Conservation (phyloP, 139 green algal genomes). For the Zygnema circumcarinatum region DNA sequence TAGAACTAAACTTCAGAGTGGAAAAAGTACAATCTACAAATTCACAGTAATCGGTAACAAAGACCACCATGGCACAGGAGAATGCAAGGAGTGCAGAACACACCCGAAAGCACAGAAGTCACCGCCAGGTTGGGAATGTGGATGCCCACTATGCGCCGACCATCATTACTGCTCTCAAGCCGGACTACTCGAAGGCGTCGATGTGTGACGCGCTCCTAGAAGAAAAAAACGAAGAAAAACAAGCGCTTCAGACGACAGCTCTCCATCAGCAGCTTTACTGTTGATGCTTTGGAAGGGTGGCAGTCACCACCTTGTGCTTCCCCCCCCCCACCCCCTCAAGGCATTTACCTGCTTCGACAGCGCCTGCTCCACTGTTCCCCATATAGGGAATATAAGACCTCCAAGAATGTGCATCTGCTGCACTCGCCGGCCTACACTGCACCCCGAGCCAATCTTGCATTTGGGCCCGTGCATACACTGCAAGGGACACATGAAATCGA, state of each 20-base stretch:
- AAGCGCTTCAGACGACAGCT: slow-evolving; percentile 16
- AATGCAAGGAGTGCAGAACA: neutral
- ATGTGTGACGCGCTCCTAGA: slow-evolving; percentile 52
- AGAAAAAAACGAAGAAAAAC: slow-evolving; percentile 28
- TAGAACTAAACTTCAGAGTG: no score
- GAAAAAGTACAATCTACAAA: no score
- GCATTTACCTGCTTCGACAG: slow-evolving; percentile 57
- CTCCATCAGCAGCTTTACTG: no score
- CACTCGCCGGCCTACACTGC: slow-evolving; percentile 41
- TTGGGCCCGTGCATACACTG: slow-evolving; percentile 57
- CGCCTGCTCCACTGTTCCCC: slow-evolving; percentile 64
- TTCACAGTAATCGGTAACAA: no score
- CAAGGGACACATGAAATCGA: slow-evolving; percentile 33
- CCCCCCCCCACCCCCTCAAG: no score
- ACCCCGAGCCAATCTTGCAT: neutral
- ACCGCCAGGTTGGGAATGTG: slow-evolving; percentile 47
- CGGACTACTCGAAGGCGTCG: slow-evolving; percentile 68
- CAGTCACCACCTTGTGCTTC: no score
- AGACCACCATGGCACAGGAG: neutral
- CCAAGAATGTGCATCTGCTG: slow-evolving; percentile 64
- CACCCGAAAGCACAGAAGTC: slow-evolving; percentile 6
- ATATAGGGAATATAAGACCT: slow-evolving; percentile 70
- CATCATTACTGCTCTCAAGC: slow-evolving; percentile 67
- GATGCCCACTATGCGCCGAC: slow-evolving; percentile 37
- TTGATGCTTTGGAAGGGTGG: no score